Evolutionary conservation across 441 rosid genomes (phyloP).

Genomic region (Populus trichocarpa): DNA sequence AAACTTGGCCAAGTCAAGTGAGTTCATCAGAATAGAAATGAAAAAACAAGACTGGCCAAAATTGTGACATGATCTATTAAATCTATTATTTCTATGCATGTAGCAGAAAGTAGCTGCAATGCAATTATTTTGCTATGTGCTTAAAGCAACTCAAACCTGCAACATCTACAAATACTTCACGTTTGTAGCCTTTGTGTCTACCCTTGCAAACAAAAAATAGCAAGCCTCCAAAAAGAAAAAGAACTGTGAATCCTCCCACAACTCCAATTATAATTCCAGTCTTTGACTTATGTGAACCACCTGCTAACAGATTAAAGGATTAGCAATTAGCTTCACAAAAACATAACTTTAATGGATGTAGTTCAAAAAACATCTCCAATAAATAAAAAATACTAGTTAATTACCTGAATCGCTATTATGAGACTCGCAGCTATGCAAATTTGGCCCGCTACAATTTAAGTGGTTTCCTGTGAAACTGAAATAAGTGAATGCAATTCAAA

Average conservation of each 20-base stretch:
- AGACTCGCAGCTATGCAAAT: slow-evolving; percentile 54
- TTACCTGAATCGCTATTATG: slow-evolving; percentile 53
- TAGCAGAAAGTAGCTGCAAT: background rate
- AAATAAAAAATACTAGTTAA: slow-evolving; percentile 7
- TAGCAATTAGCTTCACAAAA: slow-evolving; percentile 10
- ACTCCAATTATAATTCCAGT: slow-evolving; percentile 72
- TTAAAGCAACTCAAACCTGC: slow-evolving; percentile 52
- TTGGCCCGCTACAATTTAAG: slow-evolving; percentile 56
- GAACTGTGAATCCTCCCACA: slow-evolving; percentile 56
- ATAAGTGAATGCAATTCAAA: slow-evolving; percentile 20
- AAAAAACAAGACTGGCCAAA: background rate
- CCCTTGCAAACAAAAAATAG: slow-evolving; percentile 56
- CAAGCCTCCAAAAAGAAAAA: slow-evolving; percentile 55
- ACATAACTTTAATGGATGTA: background rate
- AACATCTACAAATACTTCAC: slow-evolving; percentile 85
- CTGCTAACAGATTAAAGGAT: slow-evolving; percentile 33
- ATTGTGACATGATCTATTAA: background rate
- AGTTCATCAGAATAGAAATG: background rate
- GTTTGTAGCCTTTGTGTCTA: slow-evolving; percentile 59
- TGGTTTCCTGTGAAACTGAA: slow-evolving; percentile 75
- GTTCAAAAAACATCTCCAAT: slow-evolving; percentile 4
- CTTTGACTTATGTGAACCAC: slow-evolving; percentile 64
- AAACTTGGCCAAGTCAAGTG: background rate
- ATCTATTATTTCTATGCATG: background rate
- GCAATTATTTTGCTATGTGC: background rate